Conservation (phyloP, 345 rosid species). For the Gossypium mustelinum region DNA sequence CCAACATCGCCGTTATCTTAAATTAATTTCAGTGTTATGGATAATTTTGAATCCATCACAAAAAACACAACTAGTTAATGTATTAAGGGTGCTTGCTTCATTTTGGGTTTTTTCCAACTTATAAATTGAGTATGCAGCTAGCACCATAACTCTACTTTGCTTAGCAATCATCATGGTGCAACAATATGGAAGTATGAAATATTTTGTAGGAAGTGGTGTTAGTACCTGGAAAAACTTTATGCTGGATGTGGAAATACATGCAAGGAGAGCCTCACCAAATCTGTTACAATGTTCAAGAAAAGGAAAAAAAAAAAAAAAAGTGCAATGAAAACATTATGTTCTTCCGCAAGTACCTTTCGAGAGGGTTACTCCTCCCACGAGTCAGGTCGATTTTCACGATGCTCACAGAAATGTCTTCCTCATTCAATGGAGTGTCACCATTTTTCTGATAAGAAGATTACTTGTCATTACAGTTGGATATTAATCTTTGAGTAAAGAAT, state of each 20-base stretch:
- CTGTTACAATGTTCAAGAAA: background rate
- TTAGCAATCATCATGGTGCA: background rate
- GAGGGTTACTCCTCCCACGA: slow-evolving; percentile 42
- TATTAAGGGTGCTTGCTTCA: background rate
- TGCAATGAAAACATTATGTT: background rate
- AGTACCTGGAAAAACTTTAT: slow-evolving; percentile 43
- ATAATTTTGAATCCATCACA: background rate
- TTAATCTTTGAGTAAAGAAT: background rate
- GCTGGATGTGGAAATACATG: slow-evolving; percentile 29
- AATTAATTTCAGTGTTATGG: background rate
- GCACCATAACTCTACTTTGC: background rate
- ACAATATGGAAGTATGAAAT: background rate
- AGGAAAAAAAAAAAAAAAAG: background rate
- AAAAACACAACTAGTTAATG: background rate
- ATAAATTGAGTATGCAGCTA: background rate
- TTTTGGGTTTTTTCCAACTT: background rate
- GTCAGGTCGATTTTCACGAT: slow-evolving; percentile 45
- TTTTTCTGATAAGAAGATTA: slow-evolving; percentile 26
- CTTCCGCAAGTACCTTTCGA: slow-evolving; percentile 32
- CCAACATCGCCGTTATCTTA: background rate
- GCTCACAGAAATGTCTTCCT: slow-evolving; percentile 48
- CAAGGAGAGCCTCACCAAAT: slow-evolving; percentile 18
- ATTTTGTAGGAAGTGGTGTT: slow-evolving; percentile 13
- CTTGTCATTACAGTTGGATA: slow-evolving; percentile 7
- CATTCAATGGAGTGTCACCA: slow-evolving; percentile 27